phyloP scores from a whole-genome alignment of 768 basidiomycete species.

The Russula brevipes region DNA sequence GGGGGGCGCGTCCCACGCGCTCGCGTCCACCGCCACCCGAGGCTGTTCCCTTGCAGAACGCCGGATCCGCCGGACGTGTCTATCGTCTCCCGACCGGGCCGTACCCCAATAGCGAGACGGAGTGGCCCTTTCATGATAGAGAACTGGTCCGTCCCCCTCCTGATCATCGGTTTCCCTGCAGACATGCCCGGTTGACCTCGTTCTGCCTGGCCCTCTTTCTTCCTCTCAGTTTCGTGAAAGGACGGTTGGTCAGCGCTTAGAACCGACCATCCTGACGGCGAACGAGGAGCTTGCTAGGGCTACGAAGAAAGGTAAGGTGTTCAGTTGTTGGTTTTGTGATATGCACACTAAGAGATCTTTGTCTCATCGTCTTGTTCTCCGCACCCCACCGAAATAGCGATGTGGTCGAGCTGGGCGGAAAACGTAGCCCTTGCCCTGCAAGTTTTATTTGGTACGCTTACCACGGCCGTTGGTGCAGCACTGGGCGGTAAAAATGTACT shows the following conservation, averaged over 20 bases:
- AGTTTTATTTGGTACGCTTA: constrained; percentile 30
- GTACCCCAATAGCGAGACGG: neutral
- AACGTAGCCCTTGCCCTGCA: constrained; percentile 31
- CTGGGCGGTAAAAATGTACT: constrained; percentile 25
- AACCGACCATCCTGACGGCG: no score
- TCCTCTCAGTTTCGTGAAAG: neutral
- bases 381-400: constrained; percentile 12
- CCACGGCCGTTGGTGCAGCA: constrained; percentile 29
- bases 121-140: neutral
- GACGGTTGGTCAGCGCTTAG: neutral
- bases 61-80: neutral
- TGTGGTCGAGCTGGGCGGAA: constrained; percentile 16
- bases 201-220: neutral
- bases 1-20: no score
- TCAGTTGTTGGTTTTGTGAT: no score
- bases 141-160: neutral
- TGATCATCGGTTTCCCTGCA: neutral
- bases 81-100: neutral
- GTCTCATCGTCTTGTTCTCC: neutral
- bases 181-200: neutral
- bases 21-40: neutral
- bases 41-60: neutral
- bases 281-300: no score
- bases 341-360: no score
- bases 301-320: no score